These are phyloP conservation scores for Mycena capillaripes DNA, from an alignment of 768 basidiomycete species.

Conservation along the genomic window DNA sequence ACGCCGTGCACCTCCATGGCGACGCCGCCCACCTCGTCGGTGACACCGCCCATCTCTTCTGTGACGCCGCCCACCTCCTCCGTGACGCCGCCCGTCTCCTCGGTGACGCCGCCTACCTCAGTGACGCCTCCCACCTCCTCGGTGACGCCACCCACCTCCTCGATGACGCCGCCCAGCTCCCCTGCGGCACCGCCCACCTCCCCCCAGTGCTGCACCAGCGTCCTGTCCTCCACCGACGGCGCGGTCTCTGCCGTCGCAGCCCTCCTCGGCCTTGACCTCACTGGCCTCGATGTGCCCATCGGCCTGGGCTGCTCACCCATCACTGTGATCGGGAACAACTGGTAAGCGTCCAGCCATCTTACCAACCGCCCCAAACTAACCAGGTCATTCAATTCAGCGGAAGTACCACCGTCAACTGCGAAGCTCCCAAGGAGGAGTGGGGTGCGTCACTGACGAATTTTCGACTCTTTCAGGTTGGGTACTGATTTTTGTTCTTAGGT, in stretches of 20 bases:
- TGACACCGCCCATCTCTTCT: background rate
- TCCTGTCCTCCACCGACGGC: constrained; percentile 3
- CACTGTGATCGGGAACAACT: constrained; percentile 4
- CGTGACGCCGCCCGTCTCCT: no score
- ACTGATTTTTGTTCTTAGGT: constrained; percentile 5
- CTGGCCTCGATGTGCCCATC: background rate
- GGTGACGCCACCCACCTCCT: background rate
- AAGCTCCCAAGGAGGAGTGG: background rate
- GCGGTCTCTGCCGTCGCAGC: constrained; percentile 1
- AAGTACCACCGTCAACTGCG: constrained; percentile 12
- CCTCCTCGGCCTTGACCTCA: no score
- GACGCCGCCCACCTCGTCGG: background rate
- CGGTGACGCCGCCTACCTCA: background rate
- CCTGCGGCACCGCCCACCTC: background rate
- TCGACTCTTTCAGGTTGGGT: background rate
- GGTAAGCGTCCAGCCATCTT: background rate
- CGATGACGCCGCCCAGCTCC: background rate
- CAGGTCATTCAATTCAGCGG: constrained; percentile 1
- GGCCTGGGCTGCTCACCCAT: constrained; percentile 9
- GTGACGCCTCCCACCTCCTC: background rate
- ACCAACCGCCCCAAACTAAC: background rate
- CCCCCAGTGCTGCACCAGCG: background rate
- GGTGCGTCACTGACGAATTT: constrained; percentile 7
- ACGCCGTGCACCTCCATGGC: no score
- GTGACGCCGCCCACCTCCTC: background rate